A percentile compares a stretch with the other conserved stretches of the same genome.
Evolutionary conservation across 768 basidiomycete genomes (phyloP).

Genomic region (Agrocybe pediades): DNA sequence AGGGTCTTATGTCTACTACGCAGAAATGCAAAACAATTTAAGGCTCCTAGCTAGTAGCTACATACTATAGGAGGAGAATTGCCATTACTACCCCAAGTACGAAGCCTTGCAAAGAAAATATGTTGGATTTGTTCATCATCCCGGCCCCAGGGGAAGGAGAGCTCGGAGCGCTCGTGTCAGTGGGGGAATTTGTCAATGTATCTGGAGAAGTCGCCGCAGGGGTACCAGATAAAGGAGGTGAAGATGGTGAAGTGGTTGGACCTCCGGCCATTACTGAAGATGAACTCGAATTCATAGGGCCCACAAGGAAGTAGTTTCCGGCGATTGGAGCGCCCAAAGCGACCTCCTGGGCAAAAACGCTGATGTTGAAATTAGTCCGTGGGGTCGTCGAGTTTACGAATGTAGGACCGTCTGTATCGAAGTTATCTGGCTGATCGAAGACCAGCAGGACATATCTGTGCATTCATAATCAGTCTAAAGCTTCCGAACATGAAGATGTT

Average conservation of each 20-base stretch:
- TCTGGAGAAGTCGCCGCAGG: not conserved
- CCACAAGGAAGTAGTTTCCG: conserved; percentile 45
- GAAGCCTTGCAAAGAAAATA: too few species aligned
- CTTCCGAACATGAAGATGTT: not conserved
- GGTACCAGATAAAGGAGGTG: conserved; percentile 1
- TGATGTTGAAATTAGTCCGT: conserved; percentile 40
- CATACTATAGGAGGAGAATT: too few species aligned
- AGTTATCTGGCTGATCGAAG: conserved; percentile 33
- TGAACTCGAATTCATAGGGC: conserved; percentile 25
- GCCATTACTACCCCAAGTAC: too few species aligned
- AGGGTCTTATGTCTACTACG: too few species aligned
- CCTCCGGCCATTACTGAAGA: conserved; percentile 13
- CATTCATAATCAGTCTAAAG: not conserved
- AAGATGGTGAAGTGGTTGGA: conserved; percentile 6
- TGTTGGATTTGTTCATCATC: not conserved
- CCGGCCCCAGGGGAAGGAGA: not conserved
- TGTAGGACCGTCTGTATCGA: conserved; percentile 27
- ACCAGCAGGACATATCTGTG: conserved; percentile 36
- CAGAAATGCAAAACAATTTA: too few species aligned
- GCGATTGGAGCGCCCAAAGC: conserved; percentile 38
- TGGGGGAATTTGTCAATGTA: not conserved
- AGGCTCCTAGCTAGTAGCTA: too few species aligned
- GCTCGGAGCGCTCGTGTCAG: not conserved
- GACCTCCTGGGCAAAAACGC: conserved; percentile 32
- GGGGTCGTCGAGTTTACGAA: conserved; percentile 36